Percentiles rank a stretch among this genome's conserved stretches.
Evolutionary conservation across 2,329 filamentous ascomycete species (phyloP).

Genomic region (Trichophyton schoenleinii): DNA sequence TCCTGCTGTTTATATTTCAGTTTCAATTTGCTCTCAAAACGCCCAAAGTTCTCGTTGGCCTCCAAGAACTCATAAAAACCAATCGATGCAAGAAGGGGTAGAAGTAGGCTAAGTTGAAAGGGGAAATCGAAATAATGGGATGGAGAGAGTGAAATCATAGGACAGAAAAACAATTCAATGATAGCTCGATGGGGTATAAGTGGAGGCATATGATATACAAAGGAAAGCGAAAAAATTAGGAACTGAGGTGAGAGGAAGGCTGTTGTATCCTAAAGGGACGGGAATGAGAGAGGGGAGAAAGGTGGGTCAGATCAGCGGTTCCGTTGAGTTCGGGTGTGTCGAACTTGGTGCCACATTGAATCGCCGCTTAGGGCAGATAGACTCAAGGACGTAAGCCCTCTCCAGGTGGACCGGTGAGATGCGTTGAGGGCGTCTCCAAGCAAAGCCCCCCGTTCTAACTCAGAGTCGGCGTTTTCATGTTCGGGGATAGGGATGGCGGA

Average conservation of each 20-base stretch:
- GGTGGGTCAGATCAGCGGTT: constrained; percentile 21
- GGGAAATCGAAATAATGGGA: neutral
- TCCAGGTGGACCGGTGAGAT: constrained; percentile 29
- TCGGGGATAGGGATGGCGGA: constrained; percentile 38
- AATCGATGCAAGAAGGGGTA: neutral
- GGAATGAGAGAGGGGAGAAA: neutral
- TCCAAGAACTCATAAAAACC: constrained; percentile 2
- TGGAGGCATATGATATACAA: constrained; percentile 4
- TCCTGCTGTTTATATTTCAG: neutral
- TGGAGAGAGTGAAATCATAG: neutral
- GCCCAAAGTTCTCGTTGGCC: neutral
- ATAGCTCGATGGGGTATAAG: constrained; percentile 3
- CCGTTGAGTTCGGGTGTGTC: constrained; percentile 23
- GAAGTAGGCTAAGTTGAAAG: neutral
- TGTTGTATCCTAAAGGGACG: neutral
- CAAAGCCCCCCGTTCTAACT: constrained; percentile 33
- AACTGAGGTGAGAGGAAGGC: constrained; percentile 4
- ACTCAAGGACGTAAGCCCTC: constrained; percentile 33
- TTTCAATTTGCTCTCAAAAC: constrained; percentile 3
- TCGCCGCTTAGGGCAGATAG: constrained; percentile 37
- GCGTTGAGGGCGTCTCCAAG: constrained; percentile 19
- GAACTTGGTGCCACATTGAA: constrained; percentile 32
- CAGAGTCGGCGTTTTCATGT: constrained; percentile 25
- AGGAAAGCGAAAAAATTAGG: constrained; percentile 3
- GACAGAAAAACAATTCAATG: neutral